Percentiles rank a stretch among this genome's conserved stretches.
Evolutionary conservation across 805 yeast species (phyloP).

Genomic region (Starmerella scarabaei): DNA sequence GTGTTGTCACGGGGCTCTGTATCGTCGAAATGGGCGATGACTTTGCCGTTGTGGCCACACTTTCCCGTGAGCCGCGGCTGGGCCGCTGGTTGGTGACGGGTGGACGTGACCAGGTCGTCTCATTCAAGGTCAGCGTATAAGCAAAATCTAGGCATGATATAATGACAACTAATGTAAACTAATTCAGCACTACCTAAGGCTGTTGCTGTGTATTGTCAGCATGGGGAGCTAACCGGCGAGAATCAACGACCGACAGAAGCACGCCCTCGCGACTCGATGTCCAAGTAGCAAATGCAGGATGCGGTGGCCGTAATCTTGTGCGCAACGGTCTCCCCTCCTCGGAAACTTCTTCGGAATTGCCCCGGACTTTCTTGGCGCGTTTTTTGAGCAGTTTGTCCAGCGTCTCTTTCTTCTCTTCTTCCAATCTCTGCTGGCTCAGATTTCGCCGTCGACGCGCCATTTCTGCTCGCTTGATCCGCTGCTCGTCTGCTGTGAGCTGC

Average conservation of each 20-base stretch:
- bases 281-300: constrained; percentile 27
- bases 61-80: constrained; percentile 73
- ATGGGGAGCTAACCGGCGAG: background rate
- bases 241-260: constrained; percentile 18
- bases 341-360: constrained; percentile 12
- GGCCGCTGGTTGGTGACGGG: constrained; percentile 70
- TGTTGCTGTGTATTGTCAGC: background rate
- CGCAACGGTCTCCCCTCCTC: constrained; percentile 7
- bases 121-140: constrained; percentile 6
- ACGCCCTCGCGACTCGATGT: constrained; percentile 14
- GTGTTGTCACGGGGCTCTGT: constrained; percentile 34
- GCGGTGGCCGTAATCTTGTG: constrained; percentile 21
- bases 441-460: constrained; percentile 80
- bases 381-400: constrained; percentile 72
- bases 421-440: constrained; percentile 64
- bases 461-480: constrained; percentile 69
- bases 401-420: constrained; percentile 88
- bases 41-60: constrained; percentile 43
- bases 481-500: constrained; percentile 69
- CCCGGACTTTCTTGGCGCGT: constrained; percentile 39
- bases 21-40: constrained; percentile 30
- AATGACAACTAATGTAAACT: too few species aligned
- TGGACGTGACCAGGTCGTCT: constrained; percentile 29
- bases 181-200: too few species aligned
- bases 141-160: too few species aligned